Conservation (phyloP, 257 asterid species). For the Solanum tarapatanum region DNA sequence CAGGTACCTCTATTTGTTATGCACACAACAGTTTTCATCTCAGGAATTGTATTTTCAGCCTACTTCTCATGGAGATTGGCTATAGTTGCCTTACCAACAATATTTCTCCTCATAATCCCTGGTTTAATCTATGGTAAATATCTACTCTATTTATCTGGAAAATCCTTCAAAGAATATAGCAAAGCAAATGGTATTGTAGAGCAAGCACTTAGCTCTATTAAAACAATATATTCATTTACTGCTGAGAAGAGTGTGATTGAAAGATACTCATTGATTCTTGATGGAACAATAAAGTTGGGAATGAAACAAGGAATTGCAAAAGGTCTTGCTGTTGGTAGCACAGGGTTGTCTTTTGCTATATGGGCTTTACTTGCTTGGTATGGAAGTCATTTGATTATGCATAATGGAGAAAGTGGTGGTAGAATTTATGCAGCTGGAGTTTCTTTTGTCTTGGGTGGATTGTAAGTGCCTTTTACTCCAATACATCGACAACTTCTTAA, state of each 20-base stretch:
- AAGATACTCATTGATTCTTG: slow-evolving; percentile 42
- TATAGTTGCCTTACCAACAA: slow-evolving; percentile 62
- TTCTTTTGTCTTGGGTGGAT: slow-evolving; percentile 78
- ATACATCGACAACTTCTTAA: background rate
- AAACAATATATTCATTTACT: slow-evolving; percentile 70
- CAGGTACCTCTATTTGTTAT: slow-evolving; percentile 72
- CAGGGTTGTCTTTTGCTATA: slow-evolving; percentile 66
- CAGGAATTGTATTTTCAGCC: slow-evolving; percentile 54
- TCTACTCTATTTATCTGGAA: slow-evolving; percentile 34
- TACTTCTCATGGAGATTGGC: slow-evolving; percentile 72
- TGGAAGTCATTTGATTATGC: slow-evolving; percentile 65
- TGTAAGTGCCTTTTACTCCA: slow-evolving; percentile 32
- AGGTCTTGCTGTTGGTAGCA: slow-evolving; percentile 76
- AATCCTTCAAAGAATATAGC: slow-evolving; percentile 49
- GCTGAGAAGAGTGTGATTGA: slow-evolving; percentile 64
- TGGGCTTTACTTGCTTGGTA: slow-evolving; percentile 96
- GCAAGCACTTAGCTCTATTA: slow-evolving; percentile 74
- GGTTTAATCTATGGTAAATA: slow-evolving; percentile 67
- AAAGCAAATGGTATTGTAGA: slow-evolving; percentile 53
- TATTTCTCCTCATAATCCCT: slow-evolving; percentile 50
- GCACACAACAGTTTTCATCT: slow-evolving; percentile 62
- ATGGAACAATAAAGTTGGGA: slow-evolving; percentile 47
- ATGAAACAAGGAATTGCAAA: slow-evolving; percentile 78
- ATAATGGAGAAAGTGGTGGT: slow-evolving; percentile 81
- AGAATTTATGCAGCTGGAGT: slow-evolving; percentile 66